Percentiles rank a stretch among this genome's conserved stretches.
Conservation (phyloP, 2,329 filamentous ascomycete genomes). For the Hysterium pulicare region DNA sequence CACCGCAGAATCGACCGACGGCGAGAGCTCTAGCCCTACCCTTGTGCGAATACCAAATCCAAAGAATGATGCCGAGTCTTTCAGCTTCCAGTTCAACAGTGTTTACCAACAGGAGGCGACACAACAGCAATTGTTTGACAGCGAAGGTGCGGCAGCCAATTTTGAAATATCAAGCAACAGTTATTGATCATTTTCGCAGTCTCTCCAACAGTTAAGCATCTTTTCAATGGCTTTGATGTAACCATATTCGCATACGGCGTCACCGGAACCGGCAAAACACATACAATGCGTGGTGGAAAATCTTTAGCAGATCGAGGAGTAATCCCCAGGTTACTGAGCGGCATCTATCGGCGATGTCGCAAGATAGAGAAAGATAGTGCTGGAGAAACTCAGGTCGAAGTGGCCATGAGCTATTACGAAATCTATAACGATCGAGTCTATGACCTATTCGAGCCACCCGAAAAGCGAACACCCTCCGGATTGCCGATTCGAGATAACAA, state of each 20-base stretch:
- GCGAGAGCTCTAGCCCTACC: slow-evolving; percentile 45
- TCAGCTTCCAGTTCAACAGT: slow-evolving; percentile 90
- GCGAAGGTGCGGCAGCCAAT: slow-evolving; percentile 79
- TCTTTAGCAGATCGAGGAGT: slow-evolving; percentile 81
- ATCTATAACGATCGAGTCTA: slow-evolving; percentile 97
- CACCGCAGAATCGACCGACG: slow-evolving; percentile 49
- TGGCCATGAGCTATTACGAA: slow-evolving; percentile 87
- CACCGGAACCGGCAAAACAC: slow-evolving; percentile 90
- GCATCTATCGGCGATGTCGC: slow-evolving; percentile 78
- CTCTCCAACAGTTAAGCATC: slow-evolving; percentile 81
- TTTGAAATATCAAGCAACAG: neutral
- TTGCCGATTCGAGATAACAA: slow-evolving; percentile 81
- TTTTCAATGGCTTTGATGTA: slow-evolving; percentile 84
- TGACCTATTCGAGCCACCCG: slow-evolving; percentile 81
- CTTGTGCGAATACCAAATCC: slow-evolving; percentile 89
- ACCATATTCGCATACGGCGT: slow-evolving; percentile 92
- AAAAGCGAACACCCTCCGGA: slow-evolving; percentile 79
- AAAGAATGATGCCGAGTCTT: slow-evolving; percentile 87
- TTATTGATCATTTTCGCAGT: slow-evolving; percentile 52
- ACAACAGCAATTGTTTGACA: slow-evolving; percentile 84
- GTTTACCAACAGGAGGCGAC: slow-evolving; percentile 79
- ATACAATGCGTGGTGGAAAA: slow-evolving; percentile 91
- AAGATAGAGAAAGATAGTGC: slow-evolving; percentile 78
- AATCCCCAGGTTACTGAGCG: slow-evolving; percentile 80
- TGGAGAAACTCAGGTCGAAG: slow-evolving; percentile 66